These are phyloP conservation scores for Tetrahymena thermophila DNA, from an alignment of 73 alveolate genomes.

Conservation along the genomic window DNA sequence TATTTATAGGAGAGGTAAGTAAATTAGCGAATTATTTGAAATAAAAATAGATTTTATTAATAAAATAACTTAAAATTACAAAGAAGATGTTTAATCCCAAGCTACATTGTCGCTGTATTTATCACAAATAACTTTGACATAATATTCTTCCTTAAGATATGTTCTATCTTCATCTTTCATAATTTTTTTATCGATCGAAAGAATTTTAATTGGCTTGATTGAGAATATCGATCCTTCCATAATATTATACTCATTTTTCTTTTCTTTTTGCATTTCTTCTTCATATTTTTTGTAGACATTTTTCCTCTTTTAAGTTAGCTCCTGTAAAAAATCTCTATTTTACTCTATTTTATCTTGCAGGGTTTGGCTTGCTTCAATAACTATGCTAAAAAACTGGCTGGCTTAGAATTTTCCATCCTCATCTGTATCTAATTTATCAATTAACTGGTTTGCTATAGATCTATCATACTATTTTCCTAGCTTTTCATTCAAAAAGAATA, in stretches of 20 bases:
- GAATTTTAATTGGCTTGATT: background rate
- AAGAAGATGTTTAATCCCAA: background rate
- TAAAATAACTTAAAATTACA: background rate
- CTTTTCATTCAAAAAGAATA: background rate
- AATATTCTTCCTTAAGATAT: background rate
- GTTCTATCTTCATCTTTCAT: background rate
- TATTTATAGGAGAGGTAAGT: too few relatives aligned
- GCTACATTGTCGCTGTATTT: background rate
- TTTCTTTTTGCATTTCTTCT: background rate
- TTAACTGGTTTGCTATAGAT: background rate
- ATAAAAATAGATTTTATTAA: too few relatives aligned
- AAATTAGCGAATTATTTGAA: too few relatives aligned
- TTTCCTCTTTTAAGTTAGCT: background rate
- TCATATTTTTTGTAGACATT: background rate
- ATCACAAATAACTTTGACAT: background rate
- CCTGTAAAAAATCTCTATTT: background rate
- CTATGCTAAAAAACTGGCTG: background rate
- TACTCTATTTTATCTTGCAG: background rate
- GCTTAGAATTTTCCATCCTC: background rate
- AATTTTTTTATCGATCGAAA: background rate
- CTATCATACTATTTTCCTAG: background rate
- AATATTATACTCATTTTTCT: background rate
- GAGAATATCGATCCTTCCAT: background rate
- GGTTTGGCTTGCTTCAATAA: background rate
- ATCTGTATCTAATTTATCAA: background rate